Conservation (phyloP, 1,284 basidiomycete genomes). For the Cryptococcus deneoformans region DNA sequence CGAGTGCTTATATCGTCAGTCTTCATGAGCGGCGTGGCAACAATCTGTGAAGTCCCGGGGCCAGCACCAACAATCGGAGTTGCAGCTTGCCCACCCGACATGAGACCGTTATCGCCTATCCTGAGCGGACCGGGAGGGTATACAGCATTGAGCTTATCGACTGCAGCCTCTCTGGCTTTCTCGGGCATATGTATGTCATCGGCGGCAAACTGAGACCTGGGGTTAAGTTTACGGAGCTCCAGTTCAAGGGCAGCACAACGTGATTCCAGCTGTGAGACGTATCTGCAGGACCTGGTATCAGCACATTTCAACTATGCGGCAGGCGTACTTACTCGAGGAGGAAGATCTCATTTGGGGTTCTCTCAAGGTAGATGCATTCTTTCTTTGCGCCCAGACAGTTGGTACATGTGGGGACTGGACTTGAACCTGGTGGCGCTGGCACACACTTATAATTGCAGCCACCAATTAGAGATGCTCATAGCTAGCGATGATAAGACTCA, state of each 20-base stretch:
- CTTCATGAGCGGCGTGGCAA: background rate
- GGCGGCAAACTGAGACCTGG: slow-evolving; percentile 10
- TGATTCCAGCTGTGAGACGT: slow-evolving; percentile 29
- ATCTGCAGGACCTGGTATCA: slow-evolving; percentile 13
- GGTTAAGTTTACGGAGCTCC: slow-evolving; percentile 22
- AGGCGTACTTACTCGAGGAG: slow-evolving; percentile 23
- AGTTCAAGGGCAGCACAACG: slow-evolving; percentile 25
- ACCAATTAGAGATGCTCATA: background rate
- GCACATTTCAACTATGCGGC: background rate
- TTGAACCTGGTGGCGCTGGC: slow-evolving; percentile 25
- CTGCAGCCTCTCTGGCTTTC: slow-evolving; percentile 20
- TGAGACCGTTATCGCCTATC: background rate
- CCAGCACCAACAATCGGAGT: background rate
- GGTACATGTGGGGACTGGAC: slow-evolving; percentile 24
- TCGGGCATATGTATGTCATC: slow-evolving; percentile 20
- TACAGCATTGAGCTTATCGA: slow-evolving; percentile 20
- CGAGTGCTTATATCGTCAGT: slow-evolving; percentile 2
- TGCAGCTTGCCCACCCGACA: background rate
- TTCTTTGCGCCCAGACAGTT: slow-evolving; percentile 25
- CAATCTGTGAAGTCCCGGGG: background rate
- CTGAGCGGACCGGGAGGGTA: slow-evolving; percentile 13
- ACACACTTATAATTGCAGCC: slow-evolving; percentile 14
- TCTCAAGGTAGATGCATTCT: slow-evolving; percentile 27
- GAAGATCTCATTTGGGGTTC: slow-evolving; percentile 32
- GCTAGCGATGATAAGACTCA: background rate